Conservation (phyloP, 495 filamentous ascomycete species). For the Podospora sp. region DNA sequence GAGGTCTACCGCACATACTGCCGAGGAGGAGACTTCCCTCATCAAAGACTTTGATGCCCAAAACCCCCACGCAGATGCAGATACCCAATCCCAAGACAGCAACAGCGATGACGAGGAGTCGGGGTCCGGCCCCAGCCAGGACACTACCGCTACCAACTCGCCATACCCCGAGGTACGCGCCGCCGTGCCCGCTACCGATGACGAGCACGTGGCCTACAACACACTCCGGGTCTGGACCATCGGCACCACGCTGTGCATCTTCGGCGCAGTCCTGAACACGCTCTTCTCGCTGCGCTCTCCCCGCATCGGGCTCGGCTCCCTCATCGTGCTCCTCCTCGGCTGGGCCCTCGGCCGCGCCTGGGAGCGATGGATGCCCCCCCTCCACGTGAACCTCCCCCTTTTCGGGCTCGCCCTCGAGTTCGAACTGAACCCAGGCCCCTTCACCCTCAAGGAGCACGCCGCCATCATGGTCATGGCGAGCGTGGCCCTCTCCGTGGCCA, state of each 20-base stretch:
- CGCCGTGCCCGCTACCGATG: conserved; percentile 57
- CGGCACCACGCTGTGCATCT: conserved; percentile 63
- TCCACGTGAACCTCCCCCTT: conserved; percentile 43
- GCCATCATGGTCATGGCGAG: conserved; percentile 74
- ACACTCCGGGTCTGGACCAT: conserved; percentile 75
- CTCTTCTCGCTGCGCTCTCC: conserved; percentile 70
- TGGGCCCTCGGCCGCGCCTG: conserved; percentile 66
- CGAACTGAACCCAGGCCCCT: conserved; percentile 68
- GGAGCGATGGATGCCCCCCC: conserved; percentile 51
- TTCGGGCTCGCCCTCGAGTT: conserved; percentile 59
- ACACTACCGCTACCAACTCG: too few relatives aligned
- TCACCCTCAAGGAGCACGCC: conserved; percentile 79
- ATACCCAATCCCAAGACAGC: too few relatives aligned
- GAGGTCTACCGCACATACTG: too few relatives aligned
- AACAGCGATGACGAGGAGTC: too few relatives aligned
- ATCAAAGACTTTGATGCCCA: too few relatives aligned
- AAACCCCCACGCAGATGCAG: too few relatives aligned
- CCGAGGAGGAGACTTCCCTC: too few relatives aligned
- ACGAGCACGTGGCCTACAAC: conserved; percentile 68
- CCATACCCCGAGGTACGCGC: conserved; percentile 71
- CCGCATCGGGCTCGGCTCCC: conserved; percentile 64
- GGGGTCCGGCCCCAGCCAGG: too few relatives aligned
- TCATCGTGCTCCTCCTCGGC: conserved; percentile 70
- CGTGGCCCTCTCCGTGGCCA: conserved; percentile 61
- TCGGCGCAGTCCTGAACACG: conserved; percentile 70